A percentile compares a stretch with the other conserved stretches of the same genome.
Conservation (phyloP, 495 filamentous ascomycete species). For the Copromyces sp. region DNA sequence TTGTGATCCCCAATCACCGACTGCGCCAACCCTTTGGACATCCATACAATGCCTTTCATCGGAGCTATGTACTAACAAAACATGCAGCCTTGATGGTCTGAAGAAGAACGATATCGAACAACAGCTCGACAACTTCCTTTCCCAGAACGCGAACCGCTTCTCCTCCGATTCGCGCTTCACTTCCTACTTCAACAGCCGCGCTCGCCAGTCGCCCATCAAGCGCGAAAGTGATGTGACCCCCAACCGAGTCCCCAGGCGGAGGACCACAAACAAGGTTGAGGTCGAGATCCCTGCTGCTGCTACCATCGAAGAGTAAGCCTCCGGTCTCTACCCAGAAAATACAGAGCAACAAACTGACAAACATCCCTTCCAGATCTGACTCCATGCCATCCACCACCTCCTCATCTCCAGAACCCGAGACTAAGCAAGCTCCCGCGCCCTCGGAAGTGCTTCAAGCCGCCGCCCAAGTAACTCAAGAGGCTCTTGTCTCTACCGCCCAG, state of each 20-base stretch:
- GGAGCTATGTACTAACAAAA: not conserved
- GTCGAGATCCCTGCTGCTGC: slow-evolving; percentile 22
- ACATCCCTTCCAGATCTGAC: not conserved
- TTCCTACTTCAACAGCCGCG: slow-evolving; percentile 65
- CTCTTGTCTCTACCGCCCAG: slow-evolving; percentile 19
- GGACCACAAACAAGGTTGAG: slow-evolving; percentile 39
- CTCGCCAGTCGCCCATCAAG: slow-evolving; percentile 66
- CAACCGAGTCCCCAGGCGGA: slow-evolving; percentile 31
- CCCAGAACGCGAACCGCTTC: slow-evolving; percentile 51
- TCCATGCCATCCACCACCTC: not conserved
- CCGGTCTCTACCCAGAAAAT: not conserved
- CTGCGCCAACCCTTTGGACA: not conserved
- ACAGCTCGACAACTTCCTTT: slow-evolving; percentile 65
- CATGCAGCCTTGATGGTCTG: slow-evolving; percentile 52
- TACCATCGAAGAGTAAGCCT: slow-evolving; percentile 27
- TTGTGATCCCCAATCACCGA: not conserved
- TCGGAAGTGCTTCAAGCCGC: not conserved
- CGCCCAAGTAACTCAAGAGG: slow-evolving; percentile 13
- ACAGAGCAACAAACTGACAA: slow-evolving; percentile 6
- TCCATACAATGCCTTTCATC: not conserved
- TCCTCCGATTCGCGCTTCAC: slow-evolving; percentile 51
- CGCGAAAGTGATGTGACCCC: slow-evolving; percentile 31
- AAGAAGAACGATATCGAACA: slow-evolving; percentile 77
- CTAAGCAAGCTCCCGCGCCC: not conserved
- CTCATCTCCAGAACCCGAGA: not conserved